phyloP scores from a whole-genome alignment of 2,329 filamentous ascomycete species.

The Clonostachys byssicola region DNA sequence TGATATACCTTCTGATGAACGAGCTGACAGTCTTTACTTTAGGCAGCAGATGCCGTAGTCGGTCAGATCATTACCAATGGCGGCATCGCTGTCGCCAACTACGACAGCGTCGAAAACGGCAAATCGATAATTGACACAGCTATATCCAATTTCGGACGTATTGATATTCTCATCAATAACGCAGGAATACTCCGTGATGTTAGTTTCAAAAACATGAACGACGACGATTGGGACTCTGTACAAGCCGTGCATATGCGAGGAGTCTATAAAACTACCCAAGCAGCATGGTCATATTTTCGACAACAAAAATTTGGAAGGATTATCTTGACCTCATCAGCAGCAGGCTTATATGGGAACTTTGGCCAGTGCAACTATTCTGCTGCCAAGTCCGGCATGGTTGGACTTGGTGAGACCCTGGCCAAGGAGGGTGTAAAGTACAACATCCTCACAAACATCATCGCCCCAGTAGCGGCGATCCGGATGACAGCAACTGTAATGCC shows the following conservation, averaged over 20 bases:
- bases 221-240: constrained; percentile 94
- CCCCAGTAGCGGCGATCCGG: constrained; percentile 85
- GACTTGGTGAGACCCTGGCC: constrained; percentile 95
- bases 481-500: constrained; percentile 97
- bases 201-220: constrained; percentile 98
- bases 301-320: constrained; percentile 98
- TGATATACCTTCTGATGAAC: not conserved
- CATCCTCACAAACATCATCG: constrained; percentile 91
- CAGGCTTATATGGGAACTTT: constrained; percentile 92
- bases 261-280: constrained; percentile 90
- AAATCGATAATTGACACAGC: constrained; percentile 92
- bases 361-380: constrained; percentile 97
- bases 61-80: constrained; percentile 81
- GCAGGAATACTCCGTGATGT: constrained; percentile 92
- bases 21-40: constrained; percentile 14
- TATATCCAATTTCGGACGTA: constrained; percentile 74
- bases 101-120: constrained; percentile 89
- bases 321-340: constrained; percentile 96
- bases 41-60: constrained; percentile 82
- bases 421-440: constrained; percentile 99
- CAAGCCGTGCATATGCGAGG: constrained; percentile 90
- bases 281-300: constrained; percentile 95
- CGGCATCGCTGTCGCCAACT: constrained; percentile 96
- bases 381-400: constrained; percentile 91
- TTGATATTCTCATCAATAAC: constrained; percentile 97